Evolutionary conservation across 164 flowering plant genomes (phyloP), one percentile per base, ranked within the genome.

Genomic region (Berberis vulgaris): DNA sequence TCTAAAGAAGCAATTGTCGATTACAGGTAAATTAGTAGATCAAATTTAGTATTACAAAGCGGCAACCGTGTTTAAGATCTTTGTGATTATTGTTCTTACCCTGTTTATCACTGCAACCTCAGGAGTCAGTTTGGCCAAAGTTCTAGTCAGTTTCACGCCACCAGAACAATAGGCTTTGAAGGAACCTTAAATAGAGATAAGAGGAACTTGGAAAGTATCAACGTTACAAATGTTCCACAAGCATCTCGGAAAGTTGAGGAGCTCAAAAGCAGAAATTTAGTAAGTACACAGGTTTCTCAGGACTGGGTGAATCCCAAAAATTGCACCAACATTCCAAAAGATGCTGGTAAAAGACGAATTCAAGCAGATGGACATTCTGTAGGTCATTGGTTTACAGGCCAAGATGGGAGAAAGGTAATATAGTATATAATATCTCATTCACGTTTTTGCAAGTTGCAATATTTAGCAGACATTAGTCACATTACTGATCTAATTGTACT

Each of bases 91-190:
- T 50, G 50, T 54, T 49, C 54, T 50, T 39, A 49, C 43, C 49
- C 40, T 49, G 4, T 43, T 11, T 62, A 10, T 45, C 62, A 40
- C 54, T 69, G 58, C 65, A 50, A 43, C 49, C 54, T 61, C 81
- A 92, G 97, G 94, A 62, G 80, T 60, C 97, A 93, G 71, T 88
- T 88, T 80, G 62, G 72, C 62, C 76, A 78, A 39, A 81, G 71
- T 57, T 79, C 75, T 59, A 75, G 49, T 49, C 59, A 47, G 47
- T 1, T 39, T 53, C 69, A 44, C 61, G 73, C 56, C 7, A 50
- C 62, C 68, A 50, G 43, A 61, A 79, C 69, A 45, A 59, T 45
- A 63, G 60, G 62, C 44, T 47, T 38, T 55, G 67, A 49, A 56
- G 70, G 66, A 57, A 60, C 69, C 68, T 69, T 82, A 61, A 74